Base-by-base conservation (phyloP, 208 protist genomes). In the Wallacemonas rigidus region DNA sequence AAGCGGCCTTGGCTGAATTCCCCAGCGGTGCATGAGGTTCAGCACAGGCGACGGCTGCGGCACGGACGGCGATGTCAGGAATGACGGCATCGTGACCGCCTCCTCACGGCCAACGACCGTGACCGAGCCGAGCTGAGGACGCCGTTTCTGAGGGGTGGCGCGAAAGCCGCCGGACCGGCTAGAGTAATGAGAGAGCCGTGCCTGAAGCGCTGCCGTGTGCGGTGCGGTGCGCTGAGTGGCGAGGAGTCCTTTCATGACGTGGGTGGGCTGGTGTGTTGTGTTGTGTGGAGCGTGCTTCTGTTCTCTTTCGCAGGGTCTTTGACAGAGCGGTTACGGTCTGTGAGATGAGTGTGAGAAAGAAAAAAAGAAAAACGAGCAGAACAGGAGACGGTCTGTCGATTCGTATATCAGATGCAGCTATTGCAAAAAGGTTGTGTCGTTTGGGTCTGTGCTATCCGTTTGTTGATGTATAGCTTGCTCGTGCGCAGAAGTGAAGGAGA, bases 61-160 rank as follows among this genome's bases (percentile, higher is more conserved):
- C 4, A 35, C 41, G 12, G 60, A 62, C 9, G 60, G 55, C 15
- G 55, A 26, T 40, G 57, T 12, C 14, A 51, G 17, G 60, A 15
- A 48, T 3, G 41, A 50, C 40, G 60, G 9, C 60, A 5, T 65
- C n/a, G 60, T 65, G 41, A 36, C 38, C 26, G 26, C 54, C 55
- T 64, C 69, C 26, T 67, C 57, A 61, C 76, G 76, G 4, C 76
- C 72, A 1, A 81, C 76, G 2, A 81, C 26, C 3, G 76, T 81
- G 47, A 73, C 65, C 8, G 51, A 44, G 50, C 76, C 76, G 26
- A 57, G 63, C 48, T 63, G 51, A 35, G 76, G 76, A 3, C 43
- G 60, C 7, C 60, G 60, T 36, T 9, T 35, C 43, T 65, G 38
- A 6, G 8, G 4, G 6, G 60, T 51, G n/a, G 36, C 26, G 60